Conservation (phyloP, 495 filamentous ascomycete genomes). For the Trichoderma parareesei region DNA sequence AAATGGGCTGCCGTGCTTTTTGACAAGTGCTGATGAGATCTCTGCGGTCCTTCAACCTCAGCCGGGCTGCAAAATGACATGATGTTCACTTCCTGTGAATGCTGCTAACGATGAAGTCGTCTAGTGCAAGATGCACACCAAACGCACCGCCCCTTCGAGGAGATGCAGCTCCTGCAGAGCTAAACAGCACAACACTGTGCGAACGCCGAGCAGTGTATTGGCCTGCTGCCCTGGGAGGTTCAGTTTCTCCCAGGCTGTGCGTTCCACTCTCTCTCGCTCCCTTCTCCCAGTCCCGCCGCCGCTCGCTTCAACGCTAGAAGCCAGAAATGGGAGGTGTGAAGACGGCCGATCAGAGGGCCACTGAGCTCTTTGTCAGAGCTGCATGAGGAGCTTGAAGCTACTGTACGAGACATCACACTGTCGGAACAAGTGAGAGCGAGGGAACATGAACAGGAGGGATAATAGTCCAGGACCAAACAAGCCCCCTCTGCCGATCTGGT, state of each 20-base stretch:
- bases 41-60: slow-evolving; percentile 44
- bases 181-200: neutral
- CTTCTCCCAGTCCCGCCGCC: too few species aligned
- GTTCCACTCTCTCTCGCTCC: neutral
- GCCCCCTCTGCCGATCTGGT: neutral
- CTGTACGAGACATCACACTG: neutral
- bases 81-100: too few species aligned
- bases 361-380: neutral
- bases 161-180: neutral
- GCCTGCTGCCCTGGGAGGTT: neutral
- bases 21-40: slow-evolving; percentile 17
- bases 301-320: neutral
- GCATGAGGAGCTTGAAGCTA: neutral
- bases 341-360: neutral
- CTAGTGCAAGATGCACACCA: neutral
- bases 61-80: slow-evolving; percentile 21
- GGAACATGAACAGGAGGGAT: neutral
- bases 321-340: neutral
- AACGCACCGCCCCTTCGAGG: neutral
- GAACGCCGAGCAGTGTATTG: neutral
- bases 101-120: neutral
- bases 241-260: neutral
- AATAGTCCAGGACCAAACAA: neutral
- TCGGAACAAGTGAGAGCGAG: neutral
- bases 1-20: too few species aligned